Percentiles rank a stretch among this genome's conserved stretches.
phyloP scores from a whole-genome alignment of 2,329 filamentous ascomycete genomes.

The Colletotrichum sansevieriae region DNA sequence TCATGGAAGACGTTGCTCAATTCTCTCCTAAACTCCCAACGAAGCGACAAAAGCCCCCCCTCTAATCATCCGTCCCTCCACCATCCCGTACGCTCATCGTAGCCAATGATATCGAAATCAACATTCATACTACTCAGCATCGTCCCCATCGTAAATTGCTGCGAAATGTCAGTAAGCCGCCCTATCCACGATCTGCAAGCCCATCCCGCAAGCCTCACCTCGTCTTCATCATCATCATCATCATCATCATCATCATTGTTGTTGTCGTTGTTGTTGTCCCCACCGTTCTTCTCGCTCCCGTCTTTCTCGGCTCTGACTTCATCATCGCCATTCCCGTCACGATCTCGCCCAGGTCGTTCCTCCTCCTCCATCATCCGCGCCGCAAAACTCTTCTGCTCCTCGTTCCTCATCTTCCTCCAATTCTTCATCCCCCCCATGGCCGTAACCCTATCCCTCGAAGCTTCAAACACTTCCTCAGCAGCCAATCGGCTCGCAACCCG shows the following conservation, averaged over 20 bases:
- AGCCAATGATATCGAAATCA: constrained; percentile 42
- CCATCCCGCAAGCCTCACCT: constrained; percentile 19
- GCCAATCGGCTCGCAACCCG: constrained; percentile 39
- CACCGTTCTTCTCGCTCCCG: not conserved
- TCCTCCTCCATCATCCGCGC: constrained; percentile 50
- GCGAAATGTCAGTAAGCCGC: constrained; percentile 22
- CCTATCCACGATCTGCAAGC: not conserved
- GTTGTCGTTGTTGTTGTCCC: not conserved
- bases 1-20: not conserved
- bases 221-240: constrained; percentile 6
- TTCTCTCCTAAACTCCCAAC: not conserved
- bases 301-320: constrained; percentile 1
- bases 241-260: not conserved
- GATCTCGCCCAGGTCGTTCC: constrained; percentile 2
- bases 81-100: constrained; percentile 39
- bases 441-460: constrained; percentile 25
- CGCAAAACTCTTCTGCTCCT: constrained; percentile 49
- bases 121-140: constrained; percentile 43
- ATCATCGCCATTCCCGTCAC: not conserved
- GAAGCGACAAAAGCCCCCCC: too few species aligned
- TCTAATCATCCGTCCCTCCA: constrained; percentile 39
- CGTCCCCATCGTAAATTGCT: constrained; percentile 41
- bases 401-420: constrained; percentile 33
- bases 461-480: constrained; percentile 41
- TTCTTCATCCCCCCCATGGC: constrained; percentile 34